Evolutionary conservation across 2,329 filamentous ascomycete species (phyloP).

Genomic region (Botrytis paeoniae): DNA sequence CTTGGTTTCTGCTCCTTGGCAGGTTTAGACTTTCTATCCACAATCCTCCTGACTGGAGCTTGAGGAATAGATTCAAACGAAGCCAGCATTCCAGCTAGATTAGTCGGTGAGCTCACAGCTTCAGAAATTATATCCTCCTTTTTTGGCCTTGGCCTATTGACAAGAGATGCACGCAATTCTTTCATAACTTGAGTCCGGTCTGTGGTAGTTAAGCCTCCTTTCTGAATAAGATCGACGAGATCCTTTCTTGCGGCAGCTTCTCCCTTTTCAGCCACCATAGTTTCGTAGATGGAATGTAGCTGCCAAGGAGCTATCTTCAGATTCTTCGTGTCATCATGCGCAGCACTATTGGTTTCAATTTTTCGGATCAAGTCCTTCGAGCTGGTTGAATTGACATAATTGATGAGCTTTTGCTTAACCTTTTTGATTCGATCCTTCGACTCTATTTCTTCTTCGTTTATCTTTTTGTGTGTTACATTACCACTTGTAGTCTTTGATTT

Average conservation of each 20-base stretch:
- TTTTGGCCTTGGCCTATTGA: neutral
- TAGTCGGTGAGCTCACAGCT: neutral
- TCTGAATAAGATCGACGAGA: slow-evolving; percentile 16
- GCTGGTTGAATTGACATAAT: slow-evolving; percentile 11
- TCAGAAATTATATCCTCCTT: neutral
- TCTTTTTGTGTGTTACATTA: neutral
- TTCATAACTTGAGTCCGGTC: slow-evolving; percentile 16
- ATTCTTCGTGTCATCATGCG: neutral
- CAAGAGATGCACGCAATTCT: slow-evolving; percentile 17
- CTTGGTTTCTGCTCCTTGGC: neutral
- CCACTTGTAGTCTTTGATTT: neutral
- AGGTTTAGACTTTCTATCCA: neutral
- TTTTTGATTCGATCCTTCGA: slow-evolving; percentile 15
- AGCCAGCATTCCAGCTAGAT: slow-evolving; percentile 13
- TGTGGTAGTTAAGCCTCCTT: slow-evolving; percentile 17
- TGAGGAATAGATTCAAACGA: slow-evolving; percentile 13
- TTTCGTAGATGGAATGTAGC: slow-evolving; percentile 16
- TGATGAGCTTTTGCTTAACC: slow-evolving; percentile 7
- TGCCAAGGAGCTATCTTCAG: slow-evolving; percentile 12
- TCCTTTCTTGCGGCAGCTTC: slow-evolving; percentile 10
- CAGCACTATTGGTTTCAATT: neutral
- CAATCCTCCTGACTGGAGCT: neutral
- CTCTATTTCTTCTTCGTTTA: neutral
- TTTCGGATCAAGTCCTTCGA: neutral
- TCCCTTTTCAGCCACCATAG: slow-evolving; percentile 16